Evolutionary conservation across 164 flowering plant genomes (phyloP), one percentile per base, ranked within the genome.

Genomic region (Stephania japonica): DNA sequence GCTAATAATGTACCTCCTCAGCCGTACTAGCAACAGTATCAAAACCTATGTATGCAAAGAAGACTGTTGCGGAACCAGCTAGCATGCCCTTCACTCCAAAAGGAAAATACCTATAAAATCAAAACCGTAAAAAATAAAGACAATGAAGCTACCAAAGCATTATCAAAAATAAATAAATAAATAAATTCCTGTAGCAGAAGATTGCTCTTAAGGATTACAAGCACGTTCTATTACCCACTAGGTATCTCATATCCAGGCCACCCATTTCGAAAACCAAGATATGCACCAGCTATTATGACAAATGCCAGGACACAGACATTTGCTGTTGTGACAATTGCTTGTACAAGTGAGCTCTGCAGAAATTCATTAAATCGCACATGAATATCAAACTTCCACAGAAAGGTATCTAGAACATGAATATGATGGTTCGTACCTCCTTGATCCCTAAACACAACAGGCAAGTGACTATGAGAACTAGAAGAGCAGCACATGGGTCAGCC

Each of bases 11-110:
- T 80, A 89, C 99, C 97, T 95, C 99, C 81, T 95, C 99, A 44
- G 98, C 99, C 16, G 97, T 88, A 85, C 99, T 93, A n/a, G 95
- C 94, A 81, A 95, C 99, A 50, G 92, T 77, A 89, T 95, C 99
- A 84, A 95, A 95, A 68, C 99, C 99, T 78, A 95, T 91, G 73
- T 78, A 95, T 26, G 99, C 86, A 84, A 93, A 95, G 87, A 95
- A 95, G 75, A 95, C 98, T n/a, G 96, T 90, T 38, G 94, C 97
- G 76, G 99, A 90, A 23, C 99, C 99, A 76, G 99, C 91, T 84
- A 93, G 91, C 97, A 93, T 87, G 9, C 99, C 99, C 81, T 93
- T 85, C 27, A 86, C 87, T 63, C 99, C 99, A 80, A 85, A 90
- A 6, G 98, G 97, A 47, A 95, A 88, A 78, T 87, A 90, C 79